Base-by-base conservation (phyloP, 2,329 filamentous ascomycete species). In the Fusarium phyllophilum region DNA sequence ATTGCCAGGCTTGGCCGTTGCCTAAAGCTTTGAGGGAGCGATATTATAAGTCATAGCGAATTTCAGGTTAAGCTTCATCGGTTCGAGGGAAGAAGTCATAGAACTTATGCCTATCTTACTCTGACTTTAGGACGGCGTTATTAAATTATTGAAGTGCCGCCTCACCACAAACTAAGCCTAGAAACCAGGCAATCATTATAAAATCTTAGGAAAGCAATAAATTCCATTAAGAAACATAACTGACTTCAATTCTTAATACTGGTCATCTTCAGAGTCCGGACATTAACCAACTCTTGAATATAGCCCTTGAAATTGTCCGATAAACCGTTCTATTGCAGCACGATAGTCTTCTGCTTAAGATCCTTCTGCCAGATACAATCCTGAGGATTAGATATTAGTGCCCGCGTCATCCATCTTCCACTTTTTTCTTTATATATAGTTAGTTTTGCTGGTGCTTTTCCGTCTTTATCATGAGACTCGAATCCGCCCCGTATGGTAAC, bases 1-100 rank as follows among this genome's bases (percentile, higher is more conserved):
- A 69, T 8, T 68, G 75, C 3, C 68, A 72, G 15, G 75, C 75
- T 1, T 77, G 75, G 75, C 75, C 75, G 0, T 42, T 77, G 3
- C 71, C 75, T 0, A 76, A 71, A 11, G 57, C 57, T 2, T 29
- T 77, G 1, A 67, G 48, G 46, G 29, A n/a, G 4, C 18, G 29
- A 8, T 61, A 60, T n/a, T 54, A 31, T 4, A 20, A 20, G 39
- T n/a, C 64, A 46, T 41, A 41, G 34, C 3, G 34, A 14, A 12
- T 33, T 33, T 13, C 13, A 33, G 31, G 31, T 33, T 33, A 33
- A 33, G 31, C 7, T 7, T 33, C 31, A 33, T 33, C 6, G 33
- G 33, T 33, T 33, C 13, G 9, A 33, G n/a, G n/a, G n/a, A n/a
- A n/a, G n/a, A n/a, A n/a, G n/a, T n/a, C n/a, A n/a, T n/a, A n/a